These are phyloP conservation scores for Teratosphaeriaceae sp. DNA, from an alignment of 2,329 filamentous ascomycete species.

Conservation along the genomic window DNA sequence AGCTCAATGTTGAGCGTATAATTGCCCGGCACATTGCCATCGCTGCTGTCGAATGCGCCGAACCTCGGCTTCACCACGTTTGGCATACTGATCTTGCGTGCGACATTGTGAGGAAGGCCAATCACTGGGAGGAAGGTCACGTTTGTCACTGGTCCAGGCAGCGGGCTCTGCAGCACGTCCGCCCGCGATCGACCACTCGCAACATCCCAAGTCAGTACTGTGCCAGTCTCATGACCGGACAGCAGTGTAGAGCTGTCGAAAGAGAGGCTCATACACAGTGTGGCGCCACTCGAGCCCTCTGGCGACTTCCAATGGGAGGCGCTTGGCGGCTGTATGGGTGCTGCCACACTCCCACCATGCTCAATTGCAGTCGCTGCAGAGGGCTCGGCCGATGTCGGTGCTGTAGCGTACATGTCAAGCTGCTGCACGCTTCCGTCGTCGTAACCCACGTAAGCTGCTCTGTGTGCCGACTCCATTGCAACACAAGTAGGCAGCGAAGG, in stretches of 20 bases:
- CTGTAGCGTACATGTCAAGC: conserved; percentile 58
- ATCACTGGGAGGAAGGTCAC: conserved; percentile 63
- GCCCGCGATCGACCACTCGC: conserved; percentile 61
- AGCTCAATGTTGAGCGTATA: conserved; percentile 64
- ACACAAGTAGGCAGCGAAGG: conserved; percentile 65
- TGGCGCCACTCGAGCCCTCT: conserved; percentile 53
- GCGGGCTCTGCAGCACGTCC: conserved; percentile 53
- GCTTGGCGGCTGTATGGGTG: conserved; percentile 34
- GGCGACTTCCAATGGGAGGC: conserved; percentile 28
- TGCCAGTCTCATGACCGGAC: conserved; percentile 75
- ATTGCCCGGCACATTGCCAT: conserved; percentile 42
- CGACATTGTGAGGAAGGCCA: conserved; percentile 33
- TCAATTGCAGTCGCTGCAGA: conserved; percentile 9
- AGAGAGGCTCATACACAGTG: conserved; percentile 63
- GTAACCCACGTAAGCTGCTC: conserved; percentile 74
- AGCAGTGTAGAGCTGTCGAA: conserved; percentile 77
- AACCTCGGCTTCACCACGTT: conserved; percentile 76
- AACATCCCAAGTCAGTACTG: conserved; percentile 74
- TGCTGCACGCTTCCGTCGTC: conserved; percentile 75
- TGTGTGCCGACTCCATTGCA: conserved; percentile 72
- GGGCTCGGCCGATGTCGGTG: conserved; percentile 16
- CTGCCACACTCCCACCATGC: conserved; percentile 13
- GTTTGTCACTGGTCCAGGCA: conserved; percentile 80
- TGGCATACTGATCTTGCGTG: conserved; percentile 43
- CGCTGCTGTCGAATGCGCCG: conserved; percentile 40